Evolutionary conservation across 345 rosid genomes (phyloP), one percentile per base, ranked within the genome.

Genomic region (Heritiera fomes): DNA sequence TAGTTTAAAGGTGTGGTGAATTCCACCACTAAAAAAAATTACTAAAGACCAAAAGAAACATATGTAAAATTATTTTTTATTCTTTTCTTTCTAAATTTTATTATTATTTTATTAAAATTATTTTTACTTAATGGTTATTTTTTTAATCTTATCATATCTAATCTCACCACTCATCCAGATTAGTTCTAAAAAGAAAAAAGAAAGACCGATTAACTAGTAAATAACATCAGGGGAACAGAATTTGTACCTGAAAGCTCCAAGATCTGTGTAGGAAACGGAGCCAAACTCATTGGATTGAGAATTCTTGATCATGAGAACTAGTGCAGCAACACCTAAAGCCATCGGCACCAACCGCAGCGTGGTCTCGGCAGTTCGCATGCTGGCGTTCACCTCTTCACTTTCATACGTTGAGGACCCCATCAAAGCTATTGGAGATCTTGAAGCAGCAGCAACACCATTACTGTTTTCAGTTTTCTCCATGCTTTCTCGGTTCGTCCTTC

Each of bases 241-340:
- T 40, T 11, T 12, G 7, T 11, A 94, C 98, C 86, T 89, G 91
- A 93, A 92, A 78, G 98, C 98, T 23, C 87, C 88, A 45, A 95
- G 91, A 80, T 86, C 86, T 53, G 95, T 90, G 86, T 93, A 93
- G 52, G 97, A 89, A 75, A 93, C 75, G 8, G 95, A 86, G 85
- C 94, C 98, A 64, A 62, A 91, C 41, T 93, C 97, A 63, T 79
- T 91, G 45, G 91, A 81, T 67, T 79, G 83, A 34, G 97, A 89
- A 78, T 88, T 82, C 86, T 90, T 90, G 32, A 91, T 88, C 95
- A 91, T 93, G 71, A 89, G 68, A 10, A 93, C 89, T 17, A 95
- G 89, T 13, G 93, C 93, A 2, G 88, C 50, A 60, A 91, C 70
- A 69, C 95, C 87, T 17, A 92, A 69, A 65, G 87, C 88, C 87